These are phyloP conservation scores for Lachnellula cervina DNA, from an alignment of 2,329 filamentous ascomycete genomes.

Conservation along the genomic window DNA sequence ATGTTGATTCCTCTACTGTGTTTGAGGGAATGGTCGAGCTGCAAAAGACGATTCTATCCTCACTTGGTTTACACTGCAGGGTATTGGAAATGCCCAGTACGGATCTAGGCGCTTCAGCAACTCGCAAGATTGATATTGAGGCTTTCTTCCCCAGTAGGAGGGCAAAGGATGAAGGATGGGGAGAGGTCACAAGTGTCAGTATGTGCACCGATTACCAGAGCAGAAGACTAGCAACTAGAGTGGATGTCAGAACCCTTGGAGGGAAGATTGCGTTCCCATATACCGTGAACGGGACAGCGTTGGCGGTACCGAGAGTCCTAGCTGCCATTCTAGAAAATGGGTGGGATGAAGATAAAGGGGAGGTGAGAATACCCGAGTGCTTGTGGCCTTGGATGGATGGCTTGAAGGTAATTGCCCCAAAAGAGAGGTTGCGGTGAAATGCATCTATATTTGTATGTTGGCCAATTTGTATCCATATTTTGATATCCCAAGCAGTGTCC, in stretches of 20 bases:
- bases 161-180: slow-evolving; percentile 69
- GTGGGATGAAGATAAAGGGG: slow-evolving; percentile 67
- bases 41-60: slow-evolving; percentile 75
- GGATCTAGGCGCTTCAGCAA: slow-evolving; percentile 85
- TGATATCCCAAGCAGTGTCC: too few species aligned
- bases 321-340: slow-evolving; percentile 87
- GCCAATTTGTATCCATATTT: not conserved
- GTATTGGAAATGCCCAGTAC: slow-evolving; percentile 86
- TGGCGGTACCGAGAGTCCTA: slow-evolving; percentile 84
- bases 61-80: slow-evolving; percentile 77
- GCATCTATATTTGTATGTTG: not conserved
- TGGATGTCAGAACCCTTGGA: slow-evolving; percentile 48
- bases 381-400: slow-evolving; percentile 83
- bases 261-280: slow-evolving; percentile 69
- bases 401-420: slow-evolving; percentile 51
- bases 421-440: slow-evolving; percentile 5
- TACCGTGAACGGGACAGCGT: slow-evolving; percentile 89
- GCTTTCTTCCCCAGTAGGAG: slow-evolving; percentile 82
- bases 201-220: slow-evolving; percentile 95
- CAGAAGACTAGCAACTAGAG: slow-evolving; percentile 71
- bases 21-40: slow-evolving; percentile 85
- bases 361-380: slow-evolving; percentile 72
- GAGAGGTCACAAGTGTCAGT: slow-evolving; percentile 85
- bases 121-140: slow-evolving; percentile 87
- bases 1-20: slow-evolving; percentile 45